A percentile compares a stretch with the other conserved stretches of the same genome.
Conservation (phyloP, 352 stramenopile genomes). For the Globisporangium sylvaticum region DNA sequence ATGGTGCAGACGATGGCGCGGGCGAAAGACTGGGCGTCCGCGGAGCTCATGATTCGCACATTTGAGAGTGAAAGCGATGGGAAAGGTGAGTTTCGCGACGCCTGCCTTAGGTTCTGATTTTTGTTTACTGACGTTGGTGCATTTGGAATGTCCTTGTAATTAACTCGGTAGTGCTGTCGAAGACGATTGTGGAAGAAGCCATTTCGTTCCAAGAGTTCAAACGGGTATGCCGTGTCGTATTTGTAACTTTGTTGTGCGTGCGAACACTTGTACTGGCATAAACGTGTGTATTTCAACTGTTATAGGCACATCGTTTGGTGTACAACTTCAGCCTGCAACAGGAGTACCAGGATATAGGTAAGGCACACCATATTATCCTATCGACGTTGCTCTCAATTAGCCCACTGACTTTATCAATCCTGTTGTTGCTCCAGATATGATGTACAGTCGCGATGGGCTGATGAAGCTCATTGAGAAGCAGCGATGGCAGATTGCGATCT, state of each 20-base stretch:
- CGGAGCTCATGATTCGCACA: constrained; percentile 33
- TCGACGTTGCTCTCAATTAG: neutral
- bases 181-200: constrained; percentile 44
- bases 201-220: constrained; percentile 58
- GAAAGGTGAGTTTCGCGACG: neutral
- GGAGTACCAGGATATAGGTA: constrained; percentile 51
- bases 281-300: neutral
- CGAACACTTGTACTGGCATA: too few relatives aligned
- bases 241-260: too few relatives aligned
- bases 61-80: neutral
- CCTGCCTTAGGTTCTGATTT: neutral
- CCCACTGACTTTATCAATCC: neutral
- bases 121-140: neutral
- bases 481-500: constrained; percentile 57
- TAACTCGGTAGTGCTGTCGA: constrained; percentile 20
- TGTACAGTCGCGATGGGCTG: constrained; percentile 59
- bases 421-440: constrained; percentile 24
- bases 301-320: constrained; percentile 59
- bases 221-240: constrained; percentile 13
- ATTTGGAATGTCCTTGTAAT: neutral
- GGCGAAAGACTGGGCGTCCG: constrained; percentile 58
- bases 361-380: neutral
- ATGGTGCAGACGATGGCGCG: constrained; percentile 40
- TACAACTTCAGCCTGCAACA: constrained; percentile 47
- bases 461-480: constrained; percentile 59